These are phyloP conservation scores for Sporopachydermia lactativora DNA, from an alignment of 805 yeast species.

Conservation along the genomic window DNA sequence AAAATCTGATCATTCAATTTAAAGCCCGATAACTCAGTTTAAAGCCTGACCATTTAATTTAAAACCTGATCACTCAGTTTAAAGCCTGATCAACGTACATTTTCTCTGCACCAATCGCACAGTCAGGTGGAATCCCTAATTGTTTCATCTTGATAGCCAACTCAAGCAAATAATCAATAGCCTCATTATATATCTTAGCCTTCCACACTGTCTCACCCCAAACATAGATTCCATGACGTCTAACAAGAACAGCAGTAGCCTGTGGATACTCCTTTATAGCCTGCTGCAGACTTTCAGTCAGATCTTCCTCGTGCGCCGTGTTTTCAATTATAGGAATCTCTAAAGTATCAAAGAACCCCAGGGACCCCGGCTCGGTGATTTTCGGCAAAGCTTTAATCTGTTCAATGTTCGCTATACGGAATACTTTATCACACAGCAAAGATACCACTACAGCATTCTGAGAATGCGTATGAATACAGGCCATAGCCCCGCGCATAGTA, in stretches of 20 bases:
- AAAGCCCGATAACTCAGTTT: too few relatives aligned
- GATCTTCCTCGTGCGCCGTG: slow-evolving; percentile 76
- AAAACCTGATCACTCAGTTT: background rate
- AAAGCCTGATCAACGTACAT: background rate
- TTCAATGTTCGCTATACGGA: slow-evolving; percentile 68
- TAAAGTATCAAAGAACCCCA: slow-evolving; percentile 60
- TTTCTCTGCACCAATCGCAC: slow-evolving; percentile 1
- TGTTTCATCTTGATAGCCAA: slow-evolving; percentile 73
- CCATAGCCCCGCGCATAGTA: slow-evolving; percentile 60
- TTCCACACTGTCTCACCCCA: slow-evolving; percentile 93
- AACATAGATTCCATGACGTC: slow-evolving; percentile 91
- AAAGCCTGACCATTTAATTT: too few relatives aligned
- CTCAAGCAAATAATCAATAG: slow-evolving; percentile 79
- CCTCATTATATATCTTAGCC: slow-evolving; percentile 87
- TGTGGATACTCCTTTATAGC: slow-evolving; percentile 62
- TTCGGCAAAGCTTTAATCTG: slow-evolving; percentile 87
- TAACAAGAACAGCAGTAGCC: slow-evolving; percentile 74
- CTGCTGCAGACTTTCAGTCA: slow-evolving; percentile 47
- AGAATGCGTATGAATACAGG: slow-evolving; percentile 92
- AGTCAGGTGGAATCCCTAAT: slow-evolving; percentile 42
- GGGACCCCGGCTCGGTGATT: slow-evolving; percentile 48
- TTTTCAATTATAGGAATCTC: slow-evolving; percentile 86
- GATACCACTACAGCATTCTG: slow-evolving; percentile 78
- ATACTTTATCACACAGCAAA: slow-evolving; percentile 52
- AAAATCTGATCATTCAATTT: too few relatives aligned